Percentiles rank a stretch among this genome's conserved stretches.
phyloP scores from a whole-genome alignment of 192 early-diverging fungal genomes.

The Backusella morwellensis region DNA sequence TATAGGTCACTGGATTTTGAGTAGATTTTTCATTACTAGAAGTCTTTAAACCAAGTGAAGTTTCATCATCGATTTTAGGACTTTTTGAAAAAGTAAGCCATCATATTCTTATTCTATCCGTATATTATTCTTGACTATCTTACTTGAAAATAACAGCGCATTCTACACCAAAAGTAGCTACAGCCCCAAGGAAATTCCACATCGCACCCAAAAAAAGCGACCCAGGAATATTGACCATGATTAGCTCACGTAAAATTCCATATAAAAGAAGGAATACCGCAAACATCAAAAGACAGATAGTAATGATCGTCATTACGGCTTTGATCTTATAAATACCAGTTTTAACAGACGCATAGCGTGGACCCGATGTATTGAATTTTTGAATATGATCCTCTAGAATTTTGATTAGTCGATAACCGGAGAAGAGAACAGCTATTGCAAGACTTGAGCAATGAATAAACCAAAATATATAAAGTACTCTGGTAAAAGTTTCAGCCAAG shows the following conservation, averaged over 20 bases:
- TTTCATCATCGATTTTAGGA: conserved; percentile 9
- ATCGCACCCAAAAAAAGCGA: conserved; percentile 22
- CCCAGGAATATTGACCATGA: conserved; percentile 19
- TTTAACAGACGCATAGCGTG: conserved; percentile 17
- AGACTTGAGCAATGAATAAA: conserved; percentile 25
- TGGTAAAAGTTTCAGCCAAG: conserved; percentile 17
- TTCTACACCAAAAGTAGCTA: conserved; percentile 24
- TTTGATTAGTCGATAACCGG: conserved; percentile 18
- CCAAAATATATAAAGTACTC: conserved; percentile 28
- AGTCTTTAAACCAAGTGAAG: conserved; percentile 10
- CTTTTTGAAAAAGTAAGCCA: not conserved
- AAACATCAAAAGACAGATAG: conserved; percentile 25
- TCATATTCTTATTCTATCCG: not conserved
- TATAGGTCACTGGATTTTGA: not conserved
- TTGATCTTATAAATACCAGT: conserved; percentile 28
- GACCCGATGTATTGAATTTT: conserved; percentile 15
- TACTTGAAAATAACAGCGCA: conserved; percentile 29
- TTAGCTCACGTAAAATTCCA: conserved; percentile 27
- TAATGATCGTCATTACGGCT: conserved; percentile 21
- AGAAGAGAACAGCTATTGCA: conserved; percentile 7
- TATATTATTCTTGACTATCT: not conserved
- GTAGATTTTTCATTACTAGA: not conserved
- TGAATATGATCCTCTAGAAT: conserved; percentile 17
- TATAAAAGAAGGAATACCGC: conserved; percentile 30
- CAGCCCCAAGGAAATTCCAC: conserved; percentile 27